These are phyloP conservation scores for Cronartium quercuum DNA, from an alignment of 1,284 basidiomycete species.

Conservation along the genomic window DNA sequence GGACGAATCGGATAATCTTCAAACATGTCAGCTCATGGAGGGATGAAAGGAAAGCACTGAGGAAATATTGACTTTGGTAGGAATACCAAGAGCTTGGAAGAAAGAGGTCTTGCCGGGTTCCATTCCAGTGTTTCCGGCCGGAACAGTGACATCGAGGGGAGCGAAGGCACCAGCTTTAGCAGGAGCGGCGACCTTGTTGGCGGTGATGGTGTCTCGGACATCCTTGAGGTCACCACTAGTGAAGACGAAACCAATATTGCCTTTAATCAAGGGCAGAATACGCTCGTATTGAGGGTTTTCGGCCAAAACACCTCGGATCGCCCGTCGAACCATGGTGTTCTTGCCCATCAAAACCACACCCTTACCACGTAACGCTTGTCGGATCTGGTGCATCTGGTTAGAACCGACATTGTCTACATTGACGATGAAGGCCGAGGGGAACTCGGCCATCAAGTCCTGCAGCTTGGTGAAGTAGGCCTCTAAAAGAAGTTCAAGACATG, in stretches of 20 bases:
- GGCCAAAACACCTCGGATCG: conserved; percentile 78
- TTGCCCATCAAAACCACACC: conserved; percentile 99
- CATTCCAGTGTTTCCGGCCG: conserved; percentile 98
- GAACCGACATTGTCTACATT: conserved; percentile 99
- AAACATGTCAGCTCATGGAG: not conserved
- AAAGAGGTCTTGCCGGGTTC: conserved; percentile 99
- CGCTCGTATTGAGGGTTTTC: conserved; percentile 93
- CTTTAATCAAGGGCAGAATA: conserved; percentile 88
- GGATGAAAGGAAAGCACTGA: not conserved
- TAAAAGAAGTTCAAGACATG: conserved; percentile 78
- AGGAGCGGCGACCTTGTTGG: conserved; percentile 97
- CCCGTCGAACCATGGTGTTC: conserved; percentile 99
- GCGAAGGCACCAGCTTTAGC: conserved; percentile 97
- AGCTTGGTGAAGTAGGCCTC: conserved; percentile 90
- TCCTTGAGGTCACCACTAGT: conserved; percentile 89
- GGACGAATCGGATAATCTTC: not conserved
- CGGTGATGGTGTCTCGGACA: conserved; percentile 78
- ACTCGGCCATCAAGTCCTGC: conserved; percentile 83
- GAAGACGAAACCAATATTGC: conserved; percentile 99
- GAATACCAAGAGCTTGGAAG: conserved; percentile 99
- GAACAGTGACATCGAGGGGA: conserved; percentile 83
- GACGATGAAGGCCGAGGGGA: conserved; percentile 94
- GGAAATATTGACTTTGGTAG: conserved; percentile 63
- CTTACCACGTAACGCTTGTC: conserved; percentile 89
- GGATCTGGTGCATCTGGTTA: conserved; percentile 98